Conservation (phyloP, 2,329 filamentous ascomycete species). For the Trichothecium roseum region DNA sequence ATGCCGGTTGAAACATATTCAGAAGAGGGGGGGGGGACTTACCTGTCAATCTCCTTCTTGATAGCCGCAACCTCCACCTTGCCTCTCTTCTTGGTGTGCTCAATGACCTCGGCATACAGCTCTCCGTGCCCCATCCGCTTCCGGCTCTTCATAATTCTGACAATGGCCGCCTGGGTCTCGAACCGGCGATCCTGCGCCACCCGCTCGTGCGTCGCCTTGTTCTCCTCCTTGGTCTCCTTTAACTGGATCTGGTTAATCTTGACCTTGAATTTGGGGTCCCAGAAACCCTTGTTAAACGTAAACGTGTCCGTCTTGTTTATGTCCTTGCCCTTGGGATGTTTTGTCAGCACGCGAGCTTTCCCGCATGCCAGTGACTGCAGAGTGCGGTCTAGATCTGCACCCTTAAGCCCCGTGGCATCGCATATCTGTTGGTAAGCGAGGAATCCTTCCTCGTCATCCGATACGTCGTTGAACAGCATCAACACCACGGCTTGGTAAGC, state of each 20-base stretch:
- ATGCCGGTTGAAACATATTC: no score
- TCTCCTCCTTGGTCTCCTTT: slow-evolving; percentile 91
- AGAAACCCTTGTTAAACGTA: slow-evolving; percentile 66
- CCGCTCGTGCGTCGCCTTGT: slow-evolving; percentile 84
- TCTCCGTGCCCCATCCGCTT: slow-evolving; percentile 83
- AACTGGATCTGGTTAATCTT: slow-evolving; percentile 99
- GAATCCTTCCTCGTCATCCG: slow-evolving; percentile 40
- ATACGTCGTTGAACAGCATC: slow-evolving; percentile 72
- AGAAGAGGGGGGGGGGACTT: slow-evolving; percentile 6
- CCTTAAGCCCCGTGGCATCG: slow-evolving; percentile 62
- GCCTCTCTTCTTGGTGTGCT: slow-evolving; percentile 76
- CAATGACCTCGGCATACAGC: slow-evolving; percentile 84
- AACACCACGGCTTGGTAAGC: slow-evolving; percentile 89
- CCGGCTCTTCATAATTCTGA: slow-evolving; percentile 90
- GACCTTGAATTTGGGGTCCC: slow-evolving; percentile 74
- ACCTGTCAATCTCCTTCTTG: slow-evolving; percentile 96
- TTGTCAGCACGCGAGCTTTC: slow-evolving; percentile 72
- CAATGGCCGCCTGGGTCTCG: slow-evolving; percentile 94
- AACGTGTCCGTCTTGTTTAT: slow-evolving; percentile 74
- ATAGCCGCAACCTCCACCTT: slow-evolving; percentile 80
- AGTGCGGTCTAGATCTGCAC: slow-evolving; percentile 74
- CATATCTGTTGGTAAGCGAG: slow-evolving; percentile 70
- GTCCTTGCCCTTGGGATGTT: slow-evolving; percentile 77
- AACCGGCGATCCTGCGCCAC: slow-evolving; percentile 85
- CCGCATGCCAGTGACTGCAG: slow-evolving; percentile 92